A percentile compares a stretch with the other conserved stretches of the same genome.
These are phyloP conservation scores for Peniophora sp. DNA, from an alignment of 1,284 basidiomycete genomes.

Conservation along the genomic window DNA sequence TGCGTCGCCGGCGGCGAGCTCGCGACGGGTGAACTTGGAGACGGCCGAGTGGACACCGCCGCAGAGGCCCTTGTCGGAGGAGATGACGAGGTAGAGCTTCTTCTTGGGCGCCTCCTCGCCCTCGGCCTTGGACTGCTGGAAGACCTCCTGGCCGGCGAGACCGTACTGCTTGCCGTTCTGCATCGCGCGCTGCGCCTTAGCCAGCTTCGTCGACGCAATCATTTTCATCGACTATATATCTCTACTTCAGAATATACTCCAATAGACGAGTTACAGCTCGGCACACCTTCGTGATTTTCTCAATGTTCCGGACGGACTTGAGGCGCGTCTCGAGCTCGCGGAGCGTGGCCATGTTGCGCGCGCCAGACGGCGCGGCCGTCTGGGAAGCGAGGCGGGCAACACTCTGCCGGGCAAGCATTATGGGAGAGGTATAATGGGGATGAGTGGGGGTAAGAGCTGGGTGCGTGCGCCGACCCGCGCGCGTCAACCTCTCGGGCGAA, in stretches of 20 bases:
- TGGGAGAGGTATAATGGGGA: constrained; percentile 7
- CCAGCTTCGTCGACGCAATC: constrained; percentile 97
- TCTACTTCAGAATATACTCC: not conserved
- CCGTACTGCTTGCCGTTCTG: constrained; percentile 91
- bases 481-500: too few relatives aligned
- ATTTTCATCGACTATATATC: constrained; percentile 90
- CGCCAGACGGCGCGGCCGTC: constrained; percentile 51
- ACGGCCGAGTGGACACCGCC: constrained; percentile 99
- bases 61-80: constrained; percentile 99
- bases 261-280: not conserved
- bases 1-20: constrained; percentile 41
- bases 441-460: constrained; percentile 27
- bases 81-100: constrained; percentile 88
- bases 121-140: constrained; percentile 63
- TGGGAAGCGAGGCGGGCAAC: constrained; percentile 54
- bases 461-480: constrained; percentile 7
- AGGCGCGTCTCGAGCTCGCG: constrained; percentile 95
- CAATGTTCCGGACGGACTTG: constrained; percentile 97
- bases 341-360: constrained; percentile 92
- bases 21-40: constrained; percentile 79
- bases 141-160: constrained; percentile 88
- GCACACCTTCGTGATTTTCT: constrained; percentile 96
- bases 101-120: constrained; percentile 56
- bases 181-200: constrained; percentile 96
- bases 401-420: constrained; percentile 59